These are phyloP conservation scores for Spiraea crenata DNA, from an alignment of 331 rosid species.

Conservation along the genomic window DNA sequence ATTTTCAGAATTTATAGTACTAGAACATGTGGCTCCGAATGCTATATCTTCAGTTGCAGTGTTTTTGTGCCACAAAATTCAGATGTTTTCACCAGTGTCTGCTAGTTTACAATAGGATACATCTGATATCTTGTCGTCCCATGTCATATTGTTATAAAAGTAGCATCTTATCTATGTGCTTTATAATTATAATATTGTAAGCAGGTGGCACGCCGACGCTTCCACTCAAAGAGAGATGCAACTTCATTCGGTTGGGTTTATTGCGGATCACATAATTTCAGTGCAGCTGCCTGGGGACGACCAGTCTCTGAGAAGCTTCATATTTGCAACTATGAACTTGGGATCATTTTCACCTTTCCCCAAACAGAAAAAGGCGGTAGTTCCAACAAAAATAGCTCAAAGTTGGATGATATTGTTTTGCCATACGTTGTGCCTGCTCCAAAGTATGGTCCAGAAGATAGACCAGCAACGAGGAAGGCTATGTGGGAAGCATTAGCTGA, in stretches of 20 bases:
- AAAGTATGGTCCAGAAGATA: constrained; percentile 57
- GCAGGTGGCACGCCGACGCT: constrained; percentile 66
- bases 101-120: neutral
- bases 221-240: constrained; percentile 44
- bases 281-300: constrained; percentile 91
- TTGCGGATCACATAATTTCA: constrained; percentile 83
- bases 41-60: too few species aligned
- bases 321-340: constrained; percentile 82
- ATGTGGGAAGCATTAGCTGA: constrained; percentile 69
- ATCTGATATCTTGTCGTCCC: neutral
- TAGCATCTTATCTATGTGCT: neutral
- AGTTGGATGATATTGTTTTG: constrained; percentile 56
- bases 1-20: too few species aligned
- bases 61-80: neutral
- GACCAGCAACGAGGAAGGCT: constrained; percentile 72
- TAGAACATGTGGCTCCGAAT: too few species aligned
- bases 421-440: constrained; percentile 87
- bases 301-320: constrained; percentile 59
- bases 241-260: constrained; percentile 74
- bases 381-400: constrained; percentile 24
- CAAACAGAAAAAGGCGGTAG: constrained; percentile 34
- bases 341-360: constrained; percentile 73
- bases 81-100: neutral
- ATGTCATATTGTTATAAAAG: neutral
- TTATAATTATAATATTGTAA: neutral